These are phyloP conservation scores for Canavalia ensiformis DNA, from an alignment of 306 rosid species.

Conservation along the genomic window DNA sequence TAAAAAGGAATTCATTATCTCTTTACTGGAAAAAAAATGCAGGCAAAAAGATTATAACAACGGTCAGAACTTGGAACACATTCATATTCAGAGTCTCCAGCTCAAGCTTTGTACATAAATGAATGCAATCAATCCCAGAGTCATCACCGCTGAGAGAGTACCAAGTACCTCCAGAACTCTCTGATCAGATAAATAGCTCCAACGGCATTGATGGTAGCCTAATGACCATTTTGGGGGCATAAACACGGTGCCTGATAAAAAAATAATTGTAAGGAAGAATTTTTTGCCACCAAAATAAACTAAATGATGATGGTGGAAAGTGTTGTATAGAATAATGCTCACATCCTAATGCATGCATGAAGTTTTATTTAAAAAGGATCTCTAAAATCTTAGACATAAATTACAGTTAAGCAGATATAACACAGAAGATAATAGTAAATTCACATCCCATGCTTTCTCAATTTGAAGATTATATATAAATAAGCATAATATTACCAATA, in stretches of 20 bases:
- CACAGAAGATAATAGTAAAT: constrained; percentile 30
- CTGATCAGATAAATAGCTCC: constrained; percentile 79
- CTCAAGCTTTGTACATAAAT: constrained; percentile 10
- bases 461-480: constrained; percentile 31
- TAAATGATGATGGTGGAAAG: constrained; percentile 14
- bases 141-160: constrained; percentile 28
- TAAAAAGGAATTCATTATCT: neutral
- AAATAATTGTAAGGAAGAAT: constrained; percentile 39
- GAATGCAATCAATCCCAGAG: constrained; percentile 36
- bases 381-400: constrained; percentile 23
- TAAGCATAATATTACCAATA: constrained; percentile 15
- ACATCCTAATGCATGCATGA: constrained; percentile 20
- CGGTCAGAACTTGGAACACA: constrained; percentile 15
- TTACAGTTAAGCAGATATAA: neutral
- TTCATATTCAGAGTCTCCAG: constrained; percentile 42
- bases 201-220: constrained; percentile 96
- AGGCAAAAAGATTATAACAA: neutral
- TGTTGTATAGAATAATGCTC: constrained; percentile 30
- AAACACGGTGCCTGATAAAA: constrained; percentile 71
- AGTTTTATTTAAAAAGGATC: constrained; percentile 13
- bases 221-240: constrained; percentile 98
- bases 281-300: constrained; percentile 26
- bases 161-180: constrained; percentile 78
- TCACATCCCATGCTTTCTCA: constrained; percentile 7
- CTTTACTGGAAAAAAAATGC: constrained; percentile 8